phyloP scores from a whole-genome alignment of 176 grass and related monocot genomes.

The Tillandsia leiboldiana region DNA sequence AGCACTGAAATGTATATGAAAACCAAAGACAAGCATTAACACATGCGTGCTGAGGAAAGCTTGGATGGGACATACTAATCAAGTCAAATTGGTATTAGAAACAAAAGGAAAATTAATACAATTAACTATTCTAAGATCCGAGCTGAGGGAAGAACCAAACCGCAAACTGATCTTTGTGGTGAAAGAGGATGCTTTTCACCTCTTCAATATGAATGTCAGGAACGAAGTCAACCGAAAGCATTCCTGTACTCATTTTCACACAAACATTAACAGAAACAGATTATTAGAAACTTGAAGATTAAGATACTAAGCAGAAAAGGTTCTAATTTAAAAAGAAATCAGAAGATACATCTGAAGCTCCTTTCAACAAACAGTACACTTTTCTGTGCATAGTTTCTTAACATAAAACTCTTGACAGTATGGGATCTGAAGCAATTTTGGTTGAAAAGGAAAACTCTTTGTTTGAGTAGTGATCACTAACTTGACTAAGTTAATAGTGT shows the following conservation, averaged over 20 bases:
- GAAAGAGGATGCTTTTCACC: slow-evolving; percentile 54
- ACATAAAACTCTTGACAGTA: neutral
- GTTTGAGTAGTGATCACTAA: no score
- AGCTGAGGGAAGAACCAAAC: slow-evolving; percentile 34
- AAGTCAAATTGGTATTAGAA: neutral
- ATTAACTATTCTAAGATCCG: no score
- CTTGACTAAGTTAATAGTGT: no score
- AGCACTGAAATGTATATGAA: no score
- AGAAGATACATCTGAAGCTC: neutral
- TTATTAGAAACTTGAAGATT: neutral
- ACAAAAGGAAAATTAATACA: neutral
- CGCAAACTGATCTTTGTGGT: slow-evolving; percentile 58
- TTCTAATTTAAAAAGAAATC: neutral
- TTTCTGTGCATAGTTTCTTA: neutral
- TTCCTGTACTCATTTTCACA: slow-evolving; percentile 35
- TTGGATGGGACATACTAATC: no score
- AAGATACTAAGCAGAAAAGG: neutral
- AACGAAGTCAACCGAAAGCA: slow-evolving; percentile 66
- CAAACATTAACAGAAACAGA: slow-evolving; percentile 3
- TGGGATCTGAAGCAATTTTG: neutral
- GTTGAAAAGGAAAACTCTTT: neutral
- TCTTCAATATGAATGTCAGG: slow-evolving; percentile 82
- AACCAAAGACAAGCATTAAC: neutral
- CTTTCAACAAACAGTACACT: neutral
- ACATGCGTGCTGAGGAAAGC: neutral